A percentile compares a stretch with the other conserved stretches of the same genome.
Conservation (phyloP, 352 stramenopile species). For the Phytophthora agathidicida region DNA sequence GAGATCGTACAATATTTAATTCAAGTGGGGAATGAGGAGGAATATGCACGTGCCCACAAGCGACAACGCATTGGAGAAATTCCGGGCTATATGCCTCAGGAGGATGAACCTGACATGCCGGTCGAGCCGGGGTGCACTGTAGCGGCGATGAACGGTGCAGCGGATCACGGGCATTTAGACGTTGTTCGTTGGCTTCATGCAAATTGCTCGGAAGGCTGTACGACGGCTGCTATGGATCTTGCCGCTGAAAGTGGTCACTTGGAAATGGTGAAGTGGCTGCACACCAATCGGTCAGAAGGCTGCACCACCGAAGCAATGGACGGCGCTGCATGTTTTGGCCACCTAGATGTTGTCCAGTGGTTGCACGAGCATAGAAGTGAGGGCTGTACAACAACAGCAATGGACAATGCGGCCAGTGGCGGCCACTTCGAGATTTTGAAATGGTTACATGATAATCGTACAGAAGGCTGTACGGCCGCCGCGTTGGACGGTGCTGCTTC, state of each 20-base stretch:
- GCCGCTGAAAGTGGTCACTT: slow-evolving; percentile 14
- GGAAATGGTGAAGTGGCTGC: slow-evolving; percentile 18
- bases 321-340: slow-evolving; percentile 8
- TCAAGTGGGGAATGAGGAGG: slow-evolving; percentile 3
- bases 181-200: slow-evolving; percentile 16
- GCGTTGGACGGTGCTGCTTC: slow-evolving; percentile 9
- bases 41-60: slow-evolving; percentile 1
- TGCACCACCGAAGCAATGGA: slow-evolving; percentile 11
- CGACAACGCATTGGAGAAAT: neutral
- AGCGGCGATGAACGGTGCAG: slow-evolving; percentile 14
- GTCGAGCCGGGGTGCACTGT: neutral
- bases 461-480: slow-evolving; percentile 10
- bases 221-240: slow-evolving; percentile 5
- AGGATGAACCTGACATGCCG: neutral
- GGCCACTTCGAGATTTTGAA: slow-evolving; percentile 6
- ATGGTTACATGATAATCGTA: slow-evolving; percentile 14
- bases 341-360: slow-evolving; percentile 17
- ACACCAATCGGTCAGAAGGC: slow-evolving; percentile 8
- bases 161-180: slow-evolving; percentile 11
- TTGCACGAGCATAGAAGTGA: slow-evolving; percentile 8
- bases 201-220: slow-evolving; percentile 6
- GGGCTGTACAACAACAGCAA: slow-evolving; percentile 8
- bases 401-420: slow-evolving; percentile 9
- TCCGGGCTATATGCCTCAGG: neutral
- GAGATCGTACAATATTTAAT: slow-evolving; percentile 18